Conservation (phyloP, 2,329 filamentous ascomycete genomes). For the Epichloe baconii region DNA sequence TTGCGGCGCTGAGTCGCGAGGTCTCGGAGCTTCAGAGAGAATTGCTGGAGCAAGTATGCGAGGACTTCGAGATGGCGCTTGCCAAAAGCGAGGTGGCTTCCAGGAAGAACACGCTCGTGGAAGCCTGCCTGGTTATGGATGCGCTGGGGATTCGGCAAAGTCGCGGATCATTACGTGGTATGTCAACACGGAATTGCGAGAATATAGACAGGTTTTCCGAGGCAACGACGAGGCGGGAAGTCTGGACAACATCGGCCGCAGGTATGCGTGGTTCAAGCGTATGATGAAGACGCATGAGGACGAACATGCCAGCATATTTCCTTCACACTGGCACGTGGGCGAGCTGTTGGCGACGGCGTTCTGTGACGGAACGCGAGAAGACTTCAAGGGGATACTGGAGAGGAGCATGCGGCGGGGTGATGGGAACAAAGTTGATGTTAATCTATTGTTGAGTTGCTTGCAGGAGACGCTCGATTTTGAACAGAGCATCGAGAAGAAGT, state of each 20-base stretch:
- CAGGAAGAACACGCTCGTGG: conserved; percentile 58
- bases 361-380: conserved; percentile 88
- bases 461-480: conserved; percentile 97
- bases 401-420: conserved; percentile 69
- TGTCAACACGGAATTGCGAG: conserved; percentile 88
- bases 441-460: conserved; percentile 73
- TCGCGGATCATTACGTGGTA: conserved; percentile 86
- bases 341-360: conserved; percentile 85
- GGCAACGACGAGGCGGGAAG: conserved; percentile 95
- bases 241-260: conserved; percentile 86
- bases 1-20: conserved; percentile 81
- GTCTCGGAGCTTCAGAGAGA: conserved; percentile 89
- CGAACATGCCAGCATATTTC: conserved; percentile 82
- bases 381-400: conserved; percentile 87
- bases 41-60: conserved; percentile 92
- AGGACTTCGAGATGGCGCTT: conserved; percentile 94
- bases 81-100: conserved; percentile 70
- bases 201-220: conserved; percentile 90
- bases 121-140: conserved; percentile 90
- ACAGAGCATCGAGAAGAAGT: conserved; percentile 75
- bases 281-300: conserved; percentile 94
- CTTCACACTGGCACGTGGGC: conserved; percentile 74
- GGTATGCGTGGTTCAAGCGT: conserved; percentile 93
- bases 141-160: conserved; percentile 75
- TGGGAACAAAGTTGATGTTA: conserved; percentile 75